Conservation (phyloP, 1,139 yeast species). For the Hemisphaericaspora xylanilytica region DNA sequence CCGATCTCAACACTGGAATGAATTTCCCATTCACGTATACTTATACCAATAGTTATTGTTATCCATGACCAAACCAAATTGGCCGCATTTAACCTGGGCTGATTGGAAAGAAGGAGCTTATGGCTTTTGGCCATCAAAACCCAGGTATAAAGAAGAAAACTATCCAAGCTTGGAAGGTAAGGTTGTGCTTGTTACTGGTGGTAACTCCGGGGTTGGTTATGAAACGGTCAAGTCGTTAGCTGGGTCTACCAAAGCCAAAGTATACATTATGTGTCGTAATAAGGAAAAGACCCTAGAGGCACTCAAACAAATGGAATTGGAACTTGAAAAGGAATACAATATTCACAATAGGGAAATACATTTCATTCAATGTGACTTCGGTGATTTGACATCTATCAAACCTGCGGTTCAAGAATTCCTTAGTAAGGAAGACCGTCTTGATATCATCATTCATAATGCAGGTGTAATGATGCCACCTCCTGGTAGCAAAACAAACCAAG, state of each 20-base stretch:
- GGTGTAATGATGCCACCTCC: constrained; percentile 44
- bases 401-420: constrained; percentile 36
- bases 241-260: constrained; percentile 36
- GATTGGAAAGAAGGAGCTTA: constrained; percentile 13
- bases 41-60: no score
- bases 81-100: no score
- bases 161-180: constrained; percentile 19
- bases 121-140: constrained; percentile 13
- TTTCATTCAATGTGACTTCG: constrained; percentile 35
- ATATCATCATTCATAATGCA: constrained; percentile 50
- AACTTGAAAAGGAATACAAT: constrained; percentile 16
- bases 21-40: no score
- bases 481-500: constrained; percentile 20
- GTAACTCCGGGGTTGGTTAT: constrained; percentile 22
- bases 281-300: constrained; percentile 23
- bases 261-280: constrained; percentile 20
- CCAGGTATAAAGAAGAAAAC: constrained; percentile 14
- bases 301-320: constrained; percentile 23
- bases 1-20: no score
- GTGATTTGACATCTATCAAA: constrained; percentile 43
- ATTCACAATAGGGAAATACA: constrained; percentile 14
- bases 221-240: constrained; percentile 37
- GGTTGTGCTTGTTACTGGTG: constrained; percentile 23
- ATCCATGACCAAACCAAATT: no score
- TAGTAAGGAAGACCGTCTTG: constrained; percentile 24